Evolutionary conservation across 495 filamentous ascomycete species (phyloP), one percentile per base, ranked within the genome.

Genomic region (Penicillium tannophilum): DNA sequence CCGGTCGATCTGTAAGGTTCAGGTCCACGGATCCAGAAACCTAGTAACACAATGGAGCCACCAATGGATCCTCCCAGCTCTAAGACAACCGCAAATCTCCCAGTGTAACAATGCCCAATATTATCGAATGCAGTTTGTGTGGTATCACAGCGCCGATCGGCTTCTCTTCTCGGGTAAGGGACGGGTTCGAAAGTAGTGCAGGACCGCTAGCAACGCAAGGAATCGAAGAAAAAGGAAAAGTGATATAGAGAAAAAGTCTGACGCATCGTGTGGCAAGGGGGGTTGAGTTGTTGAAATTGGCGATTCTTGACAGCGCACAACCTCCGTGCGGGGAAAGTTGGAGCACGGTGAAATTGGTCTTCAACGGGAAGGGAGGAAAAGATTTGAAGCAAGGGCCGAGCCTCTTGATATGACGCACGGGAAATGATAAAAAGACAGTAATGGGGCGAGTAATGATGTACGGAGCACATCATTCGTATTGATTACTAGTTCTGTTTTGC

Each of bases 141-240:
- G 33, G 14, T 39, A n/a, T 33, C 42, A n/a, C 19, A 49, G 46
- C 16, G 46, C 26, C 26, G 46, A 49, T 49, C 46, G 26, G 12
- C 6, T n/a, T 49, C 46, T 49, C 16, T 47, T 49, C 16, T 47
- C 20, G 44, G 44, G 24, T 26, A 24, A 26, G 20, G 44, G 20
- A 45, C 17, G n/a, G 49, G 17, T 55, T 30, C 35, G 20, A 31
- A 23, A 23, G 20, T 12, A 31, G 24, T 28, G 52, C 35, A 54
- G 52, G 3, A 43, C n/a, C 36, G 54, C 66, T 74, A 74, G 55
- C 58, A 66, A 73, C 62, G 67, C 70, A 72, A 73, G 72, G 70
- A 56, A 63, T 55, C 35, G 47, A 55, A 54, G 50, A 58, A 45
- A 36, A 51, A 35, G 26, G 60, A 53, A 55, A 50, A 31, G 0